Evolutionary conservation across 2,329 filamentous ascomycete genomes (phyloP).

Genomic region (Botryosphaeria dothidea): DNA sequence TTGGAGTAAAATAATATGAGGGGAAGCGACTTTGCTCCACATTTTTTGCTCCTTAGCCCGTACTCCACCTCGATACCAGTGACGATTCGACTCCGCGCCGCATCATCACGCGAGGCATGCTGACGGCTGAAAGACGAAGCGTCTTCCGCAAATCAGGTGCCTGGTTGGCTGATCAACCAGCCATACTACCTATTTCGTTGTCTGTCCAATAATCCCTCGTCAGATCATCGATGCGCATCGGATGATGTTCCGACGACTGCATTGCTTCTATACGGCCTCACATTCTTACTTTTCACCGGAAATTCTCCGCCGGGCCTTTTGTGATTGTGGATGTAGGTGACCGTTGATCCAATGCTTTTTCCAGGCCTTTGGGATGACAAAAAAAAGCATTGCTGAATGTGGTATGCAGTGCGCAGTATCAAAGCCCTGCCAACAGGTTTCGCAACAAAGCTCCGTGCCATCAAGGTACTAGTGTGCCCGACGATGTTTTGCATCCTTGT

Average conservation of each 20-base stretch:
- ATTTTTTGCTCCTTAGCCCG: background rate
- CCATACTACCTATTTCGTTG: background rate
- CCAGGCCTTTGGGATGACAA: background rate
- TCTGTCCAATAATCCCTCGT: background rate
- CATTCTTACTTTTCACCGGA: background rate
- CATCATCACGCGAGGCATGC: background rate
- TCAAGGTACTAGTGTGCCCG: background rate
- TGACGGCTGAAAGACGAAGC: background rate
- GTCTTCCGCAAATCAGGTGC: background rate
- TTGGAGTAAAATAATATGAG: background rate
- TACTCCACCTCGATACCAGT: background rate
- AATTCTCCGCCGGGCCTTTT: too few species aligned
- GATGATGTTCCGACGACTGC: conserved; percentile 14
- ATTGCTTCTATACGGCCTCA: background rate
- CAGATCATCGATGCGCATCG: background rate
- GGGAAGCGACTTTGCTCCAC: background rate
- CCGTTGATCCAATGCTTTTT: background rate
- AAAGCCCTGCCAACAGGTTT: background rate
- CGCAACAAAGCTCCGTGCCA: background rate
- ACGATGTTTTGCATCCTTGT: background rate
- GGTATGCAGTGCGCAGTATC: conserved; percentile 5
- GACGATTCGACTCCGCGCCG: background rate
- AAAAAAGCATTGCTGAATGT: background rate
- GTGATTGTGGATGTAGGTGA: background rate
- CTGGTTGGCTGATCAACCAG: background rate